phyloP scores from a whole-genome alignment of 1,284 basidiomycete genomes.

The Amylostereum areolatum region DNA sequence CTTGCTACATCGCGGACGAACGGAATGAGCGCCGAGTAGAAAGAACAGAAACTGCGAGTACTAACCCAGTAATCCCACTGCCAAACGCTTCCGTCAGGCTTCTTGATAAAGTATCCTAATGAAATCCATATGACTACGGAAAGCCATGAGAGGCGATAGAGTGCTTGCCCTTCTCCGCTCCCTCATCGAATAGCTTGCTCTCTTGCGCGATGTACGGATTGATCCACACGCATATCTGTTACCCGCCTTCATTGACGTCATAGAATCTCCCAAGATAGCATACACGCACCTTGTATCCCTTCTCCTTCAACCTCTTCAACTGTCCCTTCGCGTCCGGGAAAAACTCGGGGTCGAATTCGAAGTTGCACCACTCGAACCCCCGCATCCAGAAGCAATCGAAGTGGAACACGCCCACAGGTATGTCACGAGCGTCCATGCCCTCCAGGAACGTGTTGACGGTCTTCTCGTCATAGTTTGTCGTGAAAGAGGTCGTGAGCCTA shows the following conservation, averaged over 20 bases:
- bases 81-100: constrained; percentile 65
- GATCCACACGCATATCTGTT: constrained; percentile 28
- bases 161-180: constrained; percentile 32
- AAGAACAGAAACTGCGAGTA: background rate
- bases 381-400: constrained; percentile 82
- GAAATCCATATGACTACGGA: too few species aligned
- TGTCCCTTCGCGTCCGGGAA: constrained; percentile 71
- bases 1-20: constrained; percentile 71
- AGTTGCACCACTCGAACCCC: constrained; percentile 75
- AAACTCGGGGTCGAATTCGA: constrained; percentile 70
- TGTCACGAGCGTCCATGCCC: constrained; percentile 64
- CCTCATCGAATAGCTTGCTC: constrained; percentile 67
- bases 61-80: constrained; percentile 39
- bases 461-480: constrained; percentile 61
- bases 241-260: background rate
- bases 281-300: constrained; percentile 63
- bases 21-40: background rate
- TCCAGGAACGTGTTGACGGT: constrained; percentile 66
- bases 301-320: constrained; percentile 58
- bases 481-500: constrained; percentile 68
- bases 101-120: constrained; percentile 62
- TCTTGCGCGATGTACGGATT: constrained; percentile 67
- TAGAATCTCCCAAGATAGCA: too few species aligned
- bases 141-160: too few species aligned
- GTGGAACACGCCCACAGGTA: constrained; percentile 72